These are phyloP conservation scores for Pseudonitzschia delicatissima DNA, from an alignment of 108 stramenopile genomes.

Conservation along the genomic window DNA sequence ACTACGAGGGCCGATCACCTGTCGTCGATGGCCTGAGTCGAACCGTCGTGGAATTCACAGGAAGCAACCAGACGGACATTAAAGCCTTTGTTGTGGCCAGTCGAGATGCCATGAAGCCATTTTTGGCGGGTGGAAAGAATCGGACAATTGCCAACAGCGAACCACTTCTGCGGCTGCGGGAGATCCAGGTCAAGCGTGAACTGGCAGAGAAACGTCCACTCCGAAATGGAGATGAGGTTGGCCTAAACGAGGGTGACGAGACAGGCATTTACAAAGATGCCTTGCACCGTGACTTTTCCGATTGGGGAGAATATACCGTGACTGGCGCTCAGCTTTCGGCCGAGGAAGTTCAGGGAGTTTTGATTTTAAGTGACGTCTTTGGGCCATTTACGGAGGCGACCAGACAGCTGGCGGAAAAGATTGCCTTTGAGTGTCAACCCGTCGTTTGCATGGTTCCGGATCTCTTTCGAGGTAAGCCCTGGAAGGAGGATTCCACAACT, in stretches of 20 bases:
- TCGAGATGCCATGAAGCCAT: constrained; percentile 65
- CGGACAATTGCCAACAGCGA: constrained; percentile 29
- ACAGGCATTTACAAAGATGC: constrained; percentile 48
- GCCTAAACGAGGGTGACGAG: constrained; percentile 58
- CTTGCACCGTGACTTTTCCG: constrained; percentile 72
- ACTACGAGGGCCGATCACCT: constrained; percentile 70
- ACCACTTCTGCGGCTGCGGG: constrained; percentile 53
- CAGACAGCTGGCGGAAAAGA: constrained; percentile 73
- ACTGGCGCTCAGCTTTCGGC: constrained; percentile 82
- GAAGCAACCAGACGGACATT: constrained; percentile 62
- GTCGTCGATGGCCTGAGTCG: constrained; percentile 74
- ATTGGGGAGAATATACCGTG: constrained; percentile 76
- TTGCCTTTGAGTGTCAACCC: constrained; percentile 91
- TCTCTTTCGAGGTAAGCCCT: constrained; percentile 75
- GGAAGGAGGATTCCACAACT: constrained; percentile 48
- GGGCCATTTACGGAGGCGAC: constrained; percentile 75
- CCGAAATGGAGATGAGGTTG: constrained; percentile 46
- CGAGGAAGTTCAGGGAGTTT: constrained; percentile 76
- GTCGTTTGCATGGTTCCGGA: constrained; percentile 85
- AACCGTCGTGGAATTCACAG: constrained; percentile 67
- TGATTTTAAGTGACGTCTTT: constrained; percentile 77
- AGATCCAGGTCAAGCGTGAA: constrained; percentile 65
- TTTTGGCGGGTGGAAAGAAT: constrained; percentile 54
- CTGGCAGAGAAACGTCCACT: constrained; percentile 35
- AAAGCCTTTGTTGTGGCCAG: constrained; percentile 81